Base-by-base conservation (phyloP, 805 yeast species). In the Spathaspora gorwiae region DNA sequence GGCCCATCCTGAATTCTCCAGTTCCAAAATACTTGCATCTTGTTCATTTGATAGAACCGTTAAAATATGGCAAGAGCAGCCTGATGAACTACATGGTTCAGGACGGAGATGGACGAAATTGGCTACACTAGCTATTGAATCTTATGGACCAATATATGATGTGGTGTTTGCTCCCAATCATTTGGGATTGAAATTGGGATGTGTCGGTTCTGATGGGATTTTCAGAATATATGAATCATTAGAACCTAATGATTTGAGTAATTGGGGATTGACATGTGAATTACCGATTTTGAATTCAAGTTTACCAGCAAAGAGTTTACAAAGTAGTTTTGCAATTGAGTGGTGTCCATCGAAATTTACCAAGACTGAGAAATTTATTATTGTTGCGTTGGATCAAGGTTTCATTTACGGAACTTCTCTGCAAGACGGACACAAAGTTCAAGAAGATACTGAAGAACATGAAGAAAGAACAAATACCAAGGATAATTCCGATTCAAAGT, bases 311-410 rank as follows among this genome's bases (percentile, higher is more conserved):
- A 78, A 83, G 33, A 87, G 84, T 57, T 70, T 87, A 50, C 97
- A 90, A 64, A 83, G 92, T 47, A 89, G 88, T 57, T 90, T 90
- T 60, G 81, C 89, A 30, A 65, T 90, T 31, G 81, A 87, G 39
- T 90, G 97, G 97, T 88, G 96, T 57, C 92, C 95, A 1, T 83
- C 96, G 1, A 79, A 87, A 55, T 87, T 87, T 49, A 78, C 85
- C 40, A 52, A 55, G 14, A 74, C 81, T 12, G 98, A 92, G 62
- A 88, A 83, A 63, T 66, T 92, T 26, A 87, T 83, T 3, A 90
- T 87, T 2, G 80, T 90, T 52, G 96, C 95, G 0, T 70, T 90
- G 51, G 96, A 92, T 54, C 92, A 86, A 59, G 96, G 94, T 1
- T 79, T 82, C 47, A 79, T 92, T n/a, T 90, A 84, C 62, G 67